These are phyloP conservation scores for Chamaecrista fasciculata DNA, from an alignment of 306 rosid genomes.

Conservation along the genomic window DNA sequence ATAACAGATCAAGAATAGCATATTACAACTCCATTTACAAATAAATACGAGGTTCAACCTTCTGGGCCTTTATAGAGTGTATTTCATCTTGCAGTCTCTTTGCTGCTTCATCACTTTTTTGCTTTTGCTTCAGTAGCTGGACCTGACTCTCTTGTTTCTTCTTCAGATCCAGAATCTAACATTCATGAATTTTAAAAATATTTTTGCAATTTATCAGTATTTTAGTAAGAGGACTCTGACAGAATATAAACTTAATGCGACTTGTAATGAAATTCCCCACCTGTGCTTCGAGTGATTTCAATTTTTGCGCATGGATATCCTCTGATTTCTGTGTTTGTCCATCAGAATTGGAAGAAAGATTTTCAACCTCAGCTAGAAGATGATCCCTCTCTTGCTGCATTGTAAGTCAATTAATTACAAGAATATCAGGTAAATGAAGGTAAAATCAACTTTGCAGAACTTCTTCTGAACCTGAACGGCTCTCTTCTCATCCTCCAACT, in stretches of 20 bases:
- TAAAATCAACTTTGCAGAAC: conserved; percentile 29
- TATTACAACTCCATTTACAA: conserved; percentile 23
- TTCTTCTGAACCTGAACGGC: conserved; percentile 69
- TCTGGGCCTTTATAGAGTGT: conserved; percentile 94
- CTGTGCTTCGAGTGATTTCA: conserved; percentile 91
- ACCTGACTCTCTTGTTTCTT: conserved; percentile 99
- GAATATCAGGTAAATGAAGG: conserved; percentile 31
- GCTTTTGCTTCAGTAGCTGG: conserved; percentile 95
- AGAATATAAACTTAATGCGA: conserved; percentile 1
- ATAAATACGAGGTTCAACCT: conserved; percentile 55
- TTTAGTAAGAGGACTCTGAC: no score
- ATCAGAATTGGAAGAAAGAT: conserved; percentile 88
- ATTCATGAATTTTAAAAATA: conserved; percentile 31
- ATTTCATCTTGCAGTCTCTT: conserved; percentile 96
- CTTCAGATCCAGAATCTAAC: conserved; percentile 89
- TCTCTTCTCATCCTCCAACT: conserved; percentile 94
- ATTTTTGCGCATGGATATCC: conserved; percentile 89
- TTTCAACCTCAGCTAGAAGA: conserved; percentile 94
- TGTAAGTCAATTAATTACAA: conserved; percentile 31
- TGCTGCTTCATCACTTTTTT: conserved; percentile 97
- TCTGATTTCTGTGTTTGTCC: conserved; percentile 93
- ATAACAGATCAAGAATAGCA: background rate
- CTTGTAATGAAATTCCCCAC: conserved; percentile 37
- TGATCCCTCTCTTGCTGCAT: conserved; percentile 92
- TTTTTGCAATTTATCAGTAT: conserved; percentile 23